Percentiles rank a stretch among this genome's conserved stretches.
Conservation (phyloP, 176 grass and related monocot genomes). For the Metroxylon sagu region DNA sequence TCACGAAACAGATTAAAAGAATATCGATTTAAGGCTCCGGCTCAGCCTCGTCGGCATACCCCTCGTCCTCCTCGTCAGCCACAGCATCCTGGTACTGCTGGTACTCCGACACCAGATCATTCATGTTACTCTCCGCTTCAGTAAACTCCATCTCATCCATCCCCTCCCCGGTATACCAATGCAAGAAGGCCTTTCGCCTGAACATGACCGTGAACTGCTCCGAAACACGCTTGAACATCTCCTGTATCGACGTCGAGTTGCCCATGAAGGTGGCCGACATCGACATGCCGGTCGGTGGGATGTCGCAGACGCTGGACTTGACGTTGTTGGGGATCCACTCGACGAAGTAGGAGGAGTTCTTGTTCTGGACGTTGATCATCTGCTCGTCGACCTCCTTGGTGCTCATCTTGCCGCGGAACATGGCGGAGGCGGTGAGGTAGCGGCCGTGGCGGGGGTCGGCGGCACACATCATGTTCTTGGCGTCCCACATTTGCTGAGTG, state of each 20-base stretch:
- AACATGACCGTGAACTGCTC: constrained; percentile 32
- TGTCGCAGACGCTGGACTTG: constrained; percentile 30
- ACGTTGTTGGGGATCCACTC: constrained; percentile 36
- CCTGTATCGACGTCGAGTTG: constrained; percentile 18
- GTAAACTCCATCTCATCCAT: too few relatives aligned
- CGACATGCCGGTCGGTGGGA: constrained; percentile 7
- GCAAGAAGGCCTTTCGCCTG: background rate
- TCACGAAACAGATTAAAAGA: too few relatives aligned
- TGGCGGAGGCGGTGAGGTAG: constrained; percentile 2
- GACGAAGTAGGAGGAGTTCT: constrained; percentile 27
- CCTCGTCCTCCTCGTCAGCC: too few relatives aligned
- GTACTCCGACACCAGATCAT: too few relatives aligned
- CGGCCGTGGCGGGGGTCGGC: background rate
- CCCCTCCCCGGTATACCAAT: too few relatives aligned
- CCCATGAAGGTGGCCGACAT: constrained; percentile 20
- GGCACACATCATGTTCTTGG: too few relatives aligned
- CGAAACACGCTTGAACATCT: constrained; percentile 18
- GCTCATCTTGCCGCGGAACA: constrained; percentile 6
- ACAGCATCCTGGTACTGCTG: too few relatives aligned
- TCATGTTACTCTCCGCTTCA: too few relatives aligned
- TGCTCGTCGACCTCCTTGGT: constrained; percentile 4
- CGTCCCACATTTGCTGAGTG: too few relatives aligned
- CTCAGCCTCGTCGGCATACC: too few relatives aligned
- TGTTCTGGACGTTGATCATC: constrained; percentile 3
- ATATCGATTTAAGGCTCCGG: too few relatives aligned